phyloP scores from a whole-genome alignment of 176 grass and related monocot species.

The Triticum monococcum region DNA sequence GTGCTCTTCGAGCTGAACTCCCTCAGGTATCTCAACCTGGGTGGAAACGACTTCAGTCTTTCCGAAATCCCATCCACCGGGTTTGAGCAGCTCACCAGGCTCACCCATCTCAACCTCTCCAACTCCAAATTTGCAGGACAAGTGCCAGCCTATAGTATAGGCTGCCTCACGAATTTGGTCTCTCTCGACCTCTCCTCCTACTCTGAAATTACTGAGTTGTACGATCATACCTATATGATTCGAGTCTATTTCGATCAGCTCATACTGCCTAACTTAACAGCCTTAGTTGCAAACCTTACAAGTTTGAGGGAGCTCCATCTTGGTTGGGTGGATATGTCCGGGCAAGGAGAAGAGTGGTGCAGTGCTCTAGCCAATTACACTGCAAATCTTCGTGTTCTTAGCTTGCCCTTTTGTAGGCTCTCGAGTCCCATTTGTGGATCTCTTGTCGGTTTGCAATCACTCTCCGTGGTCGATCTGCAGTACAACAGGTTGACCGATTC shows the following conservation, averaged over 20 bases:
- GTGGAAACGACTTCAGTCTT: conserved; percentile 9
- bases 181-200: conserved; percentile 31
- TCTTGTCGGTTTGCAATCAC: neutral
- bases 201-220: neutral
- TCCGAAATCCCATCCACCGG: conserved; percentile 10
- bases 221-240: neutral
- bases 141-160: conserved; percentile 17
- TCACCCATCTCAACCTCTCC: conserved; percentile 62
- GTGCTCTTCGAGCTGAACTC: conserved; percentile 39
- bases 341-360: conserved; percentile 37
- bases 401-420: conserved; percentile 28
- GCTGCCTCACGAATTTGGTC: conserved; percentile 28
- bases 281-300: conserved; percentile 14
- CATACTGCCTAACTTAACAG: neutral
- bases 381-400: conserved; percentile 29
- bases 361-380: neutral
- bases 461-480: conserved; percentile 29
- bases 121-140: conserved; percentile 9
- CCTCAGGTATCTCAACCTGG: conserved; percentile 31
- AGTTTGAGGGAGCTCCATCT: conserved; percentile 41
- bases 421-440: conserved; percentile 5
- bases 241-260: neutral
- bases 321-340: conserved; percentile 29
- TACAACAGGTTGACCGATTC: conserved; percentile 22
- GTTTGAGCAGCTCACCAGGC: conserved; percentile 32